These are phyloP conservation scores for Trapa incisa DNA, from an alignment of 345 rosid species.

Conservation along the genomic window DNA sequence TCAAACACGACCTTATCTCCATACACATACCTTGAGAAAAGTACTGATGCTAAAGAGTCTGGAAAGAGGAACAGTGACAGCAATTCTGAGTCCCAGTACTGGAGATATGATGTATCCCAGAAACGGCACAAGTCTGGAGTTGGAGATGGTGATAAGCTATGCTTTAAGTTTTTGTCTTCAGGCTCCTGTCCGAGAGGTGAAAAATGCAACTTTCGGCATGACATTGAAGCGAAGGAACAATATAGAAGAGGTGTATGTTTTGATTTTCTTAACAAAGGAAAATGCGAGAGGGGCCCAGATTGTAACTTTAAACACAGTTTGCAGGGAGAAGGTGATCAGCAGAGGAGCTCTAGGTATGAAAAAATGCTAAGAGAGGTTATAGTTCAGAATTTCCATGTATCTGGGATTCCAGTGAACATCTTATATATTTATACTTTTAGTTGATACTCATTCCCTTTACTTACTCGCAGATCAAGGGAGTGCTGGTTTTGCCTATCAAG, in stretches of 20 bases:
- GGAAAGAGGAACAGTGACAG: constrained; percentile 39
- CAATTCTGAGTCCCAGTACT: constrained; percentile 58
- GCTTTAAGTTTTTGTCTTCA: constrained; percentile 73
- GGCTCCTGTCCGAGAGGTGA: constrained; percentile 78
- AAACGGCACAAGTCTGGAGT: constrained; percentile 63
- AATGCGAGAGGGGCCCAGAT: constrained; percentile 85
- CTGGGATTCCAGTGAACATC: constrained; percentile 3
- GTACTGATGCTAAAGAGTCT: constrained; percentile 24
- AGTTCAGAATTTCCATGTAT: constrained; percentile 6
- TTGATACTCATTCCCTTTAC: constrained; percentile 14
- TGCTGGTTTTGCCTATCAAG: constrained; percentile 94
- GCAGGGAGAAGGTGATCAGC: constrained; percentile 41
- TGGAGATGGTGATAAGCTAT: constrained; percentile 46
- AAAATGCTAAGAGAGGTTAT: constrained; percentile 15
- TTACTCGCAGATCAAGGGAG: constrained; percentile 47
- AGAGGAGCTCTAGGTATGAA: constrained; percentile 35
- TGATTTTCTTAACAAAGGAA: constrained; percentile 83
- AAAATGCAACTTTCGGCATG: constrained; percentile 61
- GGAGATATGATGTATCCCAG: constrained; percentile 82
- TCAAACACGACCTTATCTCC: constrained; percentile 60
- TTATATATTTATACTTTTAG: neutral
- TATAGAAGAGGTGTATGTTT: constrained; percentile 80
- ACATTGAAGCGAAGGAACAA: constrained; percentile 69
- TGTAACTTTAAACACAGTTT: constrained; percentile 81
- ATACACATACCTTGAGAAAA: constrained; percentile 37